Conservation (phyloP, 31 red algal genomes). For the Endocladia muricata region DNA sequence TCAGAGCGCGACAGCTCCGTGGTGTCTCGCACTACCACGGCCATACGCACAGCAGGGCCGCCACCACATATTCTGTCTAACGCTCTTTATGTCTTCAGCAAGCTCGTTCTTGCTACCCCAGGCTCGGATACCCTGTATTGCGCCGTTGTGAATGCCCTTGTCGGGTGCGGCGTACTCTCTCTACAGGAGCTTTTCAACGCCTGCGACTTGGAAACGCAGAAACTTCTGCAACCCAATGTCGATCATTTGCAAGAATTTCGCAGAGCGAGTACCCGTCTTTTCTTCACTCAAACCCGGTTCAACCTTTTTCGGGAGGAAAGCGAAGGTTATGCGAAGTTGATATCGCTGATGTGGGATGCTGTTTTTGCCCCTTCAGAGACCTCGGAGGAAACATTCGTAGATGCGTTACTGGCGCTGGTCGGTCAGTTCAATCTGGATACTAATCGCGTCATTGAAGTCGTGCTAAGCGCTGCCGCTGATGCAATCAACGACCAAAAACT, state of each 20-base stretch:
- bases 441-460: conserved; percentile 39
- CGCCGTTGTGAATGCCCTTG: neutral
- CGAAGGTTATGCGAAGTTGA: conserved; percentile 53
- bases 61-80: neutral
- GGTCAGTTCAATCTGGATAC: conserved; percentile 28
- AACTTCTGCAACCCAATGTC: neutral
- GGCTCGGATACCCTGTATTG: neutral
- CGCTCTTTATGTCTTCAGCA: neutral
- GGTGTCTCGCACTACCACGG: neutral
- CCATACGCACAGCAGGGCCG: neutral
- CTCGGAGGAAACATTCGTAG: neutral
- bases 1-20: neutral
- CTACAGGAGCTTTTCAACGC: neutral
- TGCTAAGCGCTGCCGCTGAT: conserved; percentile 43
- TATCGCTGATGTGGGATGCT: conserved; percentile 16
- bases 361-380: neutral
- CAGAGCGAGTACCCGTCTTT: conserved; percentile 24
- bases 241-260: neutral
- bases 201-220: neutral
- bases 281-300: conserved; percentile 29
- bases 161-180: neutral
- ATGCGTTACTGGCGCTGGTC: conserved; percentile 10
- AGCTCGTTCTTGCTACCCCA: neutral
- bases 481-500: neutral
- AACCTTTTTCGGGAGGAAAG: conserved; percentile 46